Percentiles rank a stretch among this genome's conserved stretches.
Conservation (phyloP, 2,329 filamentous ascomycete genomes). For the Xylariaceae sp. region DNA sequence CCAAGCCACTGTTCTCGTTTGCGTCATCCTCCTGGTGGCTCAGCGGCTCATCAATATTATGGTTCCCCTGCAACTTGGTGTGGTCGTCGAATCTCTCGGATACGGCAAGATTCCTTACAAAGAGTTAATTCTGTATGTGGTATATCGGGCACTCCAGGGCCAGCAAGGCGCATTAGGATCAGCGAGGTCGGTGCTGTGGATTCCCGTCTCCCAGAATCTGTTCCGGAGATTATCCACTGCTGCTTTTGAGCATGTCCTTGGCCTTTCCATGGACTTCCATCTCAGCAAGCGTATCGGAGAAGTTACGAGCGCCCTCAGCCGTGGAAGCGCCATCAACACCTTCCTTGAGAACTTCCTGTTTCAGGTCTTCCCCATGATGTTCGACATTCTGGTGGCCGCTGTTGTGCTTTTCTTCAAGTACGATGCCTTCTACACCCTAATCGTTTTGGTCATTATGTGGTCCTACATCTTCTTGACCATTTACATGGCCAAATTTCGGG, state of each 20-base stretch:
- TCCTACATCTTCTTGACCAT: conserved; percentile 48
- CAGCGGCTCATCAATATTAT: conserved; percentile 43
- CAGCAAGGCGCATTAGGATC: conserved; percentile 42
- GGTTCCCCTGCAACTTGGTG: conserved; percentile 40
- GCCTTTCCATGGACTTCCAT: conserved; percentile 47
- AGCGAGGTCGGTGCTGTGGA: conserved; percentile 43
- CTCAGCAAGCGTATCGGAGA: conserved; percentile 49
- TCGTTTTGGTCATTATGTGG: conserved; percentile 47
- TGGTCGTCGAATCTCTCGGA: conserved; percentile 38
- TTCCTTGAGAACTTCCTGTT: conserved; percentile 48
- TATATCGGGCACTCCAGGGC: conserved; percentile 43
- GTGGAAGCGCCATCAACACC: conserved; percentile 45
- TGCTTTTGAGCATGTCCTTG: conserved; percentile 45
- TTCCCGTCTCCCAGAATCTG: conserved; percentile 42
- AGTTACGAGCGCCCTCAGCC: conserved; percentile 46
- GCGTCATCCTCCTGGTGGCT: conserved; percentile 37
- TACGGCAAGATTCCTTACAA: conserved; percentile 40
- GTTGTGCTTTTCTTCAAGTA: conserved; percentile 43
- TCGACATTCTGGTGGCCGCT: conserved; percentile 47
- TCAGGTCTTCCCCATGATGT: conserved; percentile 47
- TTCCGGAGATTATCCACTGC: conserved; percentile 41
- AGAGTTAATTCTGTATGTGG: conserved; percentile 40
- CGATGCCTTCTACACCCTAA: conserved; percentile 46
- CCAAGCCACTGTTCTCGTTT: conserved; percentile 39
- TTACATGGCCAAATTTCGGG: conserved; percentile 46